A percentile compares a stretch with the other conserved stretches of the same genome.
phyloP scores from a whole-genome alignment of 1,139 yeast genomes.

The Geotrichum macrosporum region DNA sequence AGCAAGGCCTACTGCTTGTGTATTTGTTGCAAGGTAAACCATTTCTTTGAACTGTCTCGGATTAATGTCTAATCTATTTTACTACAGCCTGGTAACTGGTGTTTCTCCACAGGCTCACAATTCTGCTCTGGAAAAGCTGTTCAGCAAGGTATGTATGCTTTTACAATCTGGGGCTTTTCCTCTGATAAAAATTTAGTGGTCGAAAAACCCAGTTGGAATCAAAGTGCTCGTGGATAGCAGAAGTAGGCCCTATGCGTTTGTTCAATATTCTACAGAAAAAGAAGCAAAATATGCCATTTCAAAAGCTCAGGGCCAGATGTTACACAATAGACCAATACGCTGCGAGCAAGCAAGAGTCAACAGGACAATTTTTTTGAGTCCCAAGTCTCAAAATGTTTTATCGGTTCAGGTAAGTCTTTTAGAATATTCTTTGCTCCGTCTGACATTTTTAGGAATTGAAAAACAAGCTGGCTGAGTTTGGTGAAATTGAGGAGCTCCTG shows the following conservation, averaged over 20 bases:
- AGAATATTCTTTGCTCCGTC: slow-evolving; percentile 16
- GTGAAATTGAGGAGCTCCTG: slow-evolving; percentile 67
- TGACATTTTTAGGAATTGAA: slow-evolving; percentile 39
- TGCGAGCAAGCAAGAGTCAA: slow-evolving; percentile 93
- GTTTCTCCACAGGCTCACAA: slow-evolving; percentile 8
- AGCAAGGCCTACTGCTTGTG: no score
- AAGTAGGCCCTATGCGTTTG: slow-evolving; percentile 89
- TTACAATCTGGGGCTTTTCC: slow-evolving; percentile 25
- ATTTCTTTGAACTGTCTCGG: no score
- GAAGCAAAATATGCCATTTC: slow-evolving; percentile 67
- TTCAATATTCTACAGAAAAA: slow-evolving; percentile 66
- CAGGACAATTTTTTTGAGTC: slow-evolving; percentile 57
- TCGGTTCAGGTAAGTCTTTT: slow-evolving; percentile 6
- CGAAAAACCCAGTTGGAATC: slow-evolving; percentile 61
- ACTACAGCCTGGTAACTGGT: slow-evolving; percentile 15
- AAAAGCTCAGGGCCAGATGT: slow-evolving; percentile 60
- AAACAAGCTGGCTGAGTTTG: slow-evolving; percentile 48
- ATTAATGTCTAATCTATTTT: no score
- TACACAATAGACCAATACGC: slow-evolving; percentile 72
- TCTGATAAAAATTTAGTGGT: slow-evolving; percentile 47
- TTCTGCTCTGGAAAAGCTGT: slow-evolving; percentile 52
- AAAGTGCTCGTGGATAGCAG: slow-evolving; percentile 78
- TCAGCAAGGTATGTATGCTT: slow-evolving; percentile 36
- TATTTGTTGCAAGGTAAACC: no score
- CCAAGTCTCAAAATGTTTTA: slow-evolving; percentile 17